Conservation (phyloP, 1,284 basidiomycete species). For the Rhodotorula sp. region DNA sequence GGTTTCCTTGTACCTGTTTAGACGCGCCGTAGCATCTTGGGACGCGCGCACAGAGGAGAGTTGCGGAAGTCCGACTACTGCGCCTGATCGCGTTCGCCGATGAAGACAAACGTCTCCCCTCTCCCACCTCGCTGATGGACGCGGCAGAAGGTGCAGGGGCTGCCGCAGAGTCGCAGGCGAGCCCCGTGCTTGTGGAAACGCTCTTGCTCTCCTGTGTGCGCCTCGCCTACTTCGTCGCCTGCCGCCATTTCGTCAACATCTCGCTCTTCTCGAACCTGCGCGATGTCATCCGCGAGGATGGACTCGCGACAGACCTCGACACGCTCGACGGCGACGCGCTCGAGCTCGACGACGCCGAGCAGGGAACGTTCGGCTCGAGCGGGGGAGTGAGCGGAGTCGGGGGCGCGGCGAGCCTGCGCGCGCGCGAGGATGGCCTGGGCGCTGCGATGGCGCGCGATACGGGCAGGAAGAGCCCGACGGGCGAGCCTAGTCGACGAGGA, state of each 20-base stretch:
- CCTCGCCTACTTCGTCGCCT: constrained; percentile 43
- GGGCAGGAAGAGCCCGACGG: neutral
- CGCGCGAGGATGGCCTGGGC: constrained; percentile 3
- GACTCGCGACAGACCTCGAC: constrained; percentile 10
- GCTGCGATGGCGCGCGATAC: neutral
- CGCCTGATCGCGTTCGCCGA: too few species aligned
- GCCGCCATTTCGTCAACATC: constrained; percentile 42
- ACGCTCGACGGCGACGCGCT: constrained; percentile 3
- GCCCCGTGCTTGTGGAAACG: constrained; percentile 14
- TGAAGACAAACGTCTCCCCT: neutral
- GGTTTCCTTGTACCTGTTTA: too few species aligned
- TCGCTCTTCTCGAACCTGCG: constrained; percentile 42
- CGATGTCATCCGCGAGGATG: constrained; percentile 43
- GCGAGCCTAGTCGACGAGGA: neutral
- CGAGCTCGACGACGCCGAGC: constrained; percentile 29
- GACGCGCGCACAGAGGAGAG: too few species aligned
- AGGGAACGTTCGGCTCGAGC: constrained; percentile 13
- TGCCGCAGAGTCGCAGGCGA: neutral
- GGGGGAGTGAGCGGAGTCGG: neutral
- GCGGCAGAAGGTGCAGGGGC: neutral
- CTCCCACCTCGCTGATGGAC: neutral
- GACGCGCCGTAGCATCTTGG: too few species aligned
- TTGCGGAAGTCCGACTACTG: too few species aligned
- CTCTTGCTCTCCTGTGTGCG: constrained; percentile 34
- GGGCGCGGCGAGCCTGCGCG: neutral